phyloP scores from a whole-genome alignment of 192 early-diverging fungal species.

The Coemansia sp. region DNA sequence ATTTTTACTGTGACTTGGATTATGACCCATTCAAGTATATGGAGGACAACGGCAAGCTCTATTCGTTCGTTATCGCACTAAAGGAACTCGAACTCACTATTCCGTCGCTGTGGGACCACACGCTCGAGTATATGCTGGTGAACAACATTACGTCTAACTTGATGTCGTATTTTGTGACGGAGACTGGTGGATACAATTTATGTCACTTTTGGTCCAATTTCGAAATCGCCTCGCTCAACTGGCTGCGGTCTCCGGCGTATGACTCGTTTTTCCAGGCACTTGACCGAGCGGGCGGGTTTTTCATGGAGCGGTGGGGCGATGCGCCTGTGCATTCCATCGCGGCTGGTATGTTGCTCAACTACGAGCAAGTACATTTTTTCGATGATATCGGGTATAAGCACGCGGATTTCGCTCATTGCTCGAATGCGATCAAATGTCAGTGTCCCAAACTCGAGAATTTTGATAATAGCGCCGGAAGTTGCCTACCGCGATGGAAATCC shows the following conservation, averaged over 20 bases:
- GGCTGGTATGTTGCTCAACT: slow-evolving; percentile 58
- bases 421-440: slow-evolving; percentile 33
- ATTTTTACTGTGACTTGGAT: slow-evolving; percentile 78
- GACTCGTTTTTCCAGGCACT: slow-evolving; percentile 64
- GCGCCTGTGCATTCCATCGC: slow-evolving; percentile 75
- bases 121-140: slow-evolving; percentile 42
- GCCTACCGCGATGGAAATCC: slow-evolving; percentile 38
- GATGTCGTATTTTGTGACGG: slow-evolving; percentile 42
- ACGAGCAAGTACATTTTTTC: slow-evolving; percentile 68
- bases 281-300: slow-evolving; percentile 72
- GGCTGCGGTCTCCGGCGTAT: slow-evolving; percentile 63
- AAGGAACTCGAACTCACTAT: slow-evolving; percentile 58
- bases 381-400: slow-evolving; percentile 74
- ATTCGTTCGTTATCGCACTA: slow-evolving; percentile 64
- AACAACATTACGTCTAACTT: slow-evolving; percentile 35
- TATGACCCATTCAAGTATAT: slow-evolving; percentile 86
- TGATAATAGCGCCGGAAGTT: slow-evolving; percentile 33
- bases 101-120: slow-evolving; percentile 58
- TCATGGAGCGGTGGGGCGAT: slow-evolving; percentile 81
- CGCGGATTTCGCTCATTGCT: slow-evolving; percentile 41
- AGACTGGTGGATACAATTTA: slow-evolving; percentile 59
- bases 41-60: slow-evolving; percentile 71
- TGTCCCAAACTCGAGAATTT: slow-evolving; percentile 39
- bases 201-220: slow-evolving; percentile 87
- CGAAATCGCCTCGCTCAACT: slow-evolving; percentile 71